Evolutionary conservation across 371 early-diverging fungal genomes (phyloP), one percentile per base, ranked within the genome.

Genomic region (Gilbertella persicaria): DNA sequence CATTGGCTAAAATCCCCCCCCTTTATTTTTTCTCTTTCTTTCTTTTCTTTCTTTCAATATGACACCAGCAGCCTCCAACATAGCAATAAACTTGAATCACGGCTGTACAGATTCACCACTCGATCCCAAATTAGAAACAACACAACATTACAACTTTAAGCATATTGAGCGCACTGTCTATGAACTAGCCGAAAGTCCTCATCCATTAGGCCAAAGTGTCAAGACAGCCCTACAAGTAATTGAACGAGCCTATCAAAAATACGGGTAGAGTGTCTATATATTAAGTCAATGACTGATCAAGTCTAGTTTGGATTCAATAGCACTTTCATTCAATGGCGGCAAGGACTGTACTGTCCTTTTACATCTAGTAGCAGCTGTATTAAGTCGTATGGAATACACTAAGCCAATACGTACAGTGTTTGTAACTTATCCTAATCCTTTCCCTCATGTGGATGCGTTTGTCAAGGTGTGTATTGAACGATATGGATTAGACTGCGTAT

Each of bases 301-400:
- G 6, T 19, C 19, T 41, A 86, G 85, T 19, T 57, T 68, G 14
- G 67, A 82, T 5, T 79, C 78, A 1, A 54, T 90, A 6, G 79
- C 91, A 2, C 64, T 98, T 25, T 89, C 91, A 50, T 98, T 95
- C 64, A 98, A 98, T 66, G 98, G 98, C 13, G 98, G 98, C 20
- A 98, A 98, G 68, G 98, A 98, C 68, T 97, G 98, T 73, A 96
- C 96, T 1, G 94, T 94, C 7, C 70, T 97, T 44, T 73, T 98
- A 25, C 90, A 93, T 68, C 71, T 98, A 21, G 82, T 89, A 12
- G 75, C 80, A 9, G 89, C 89, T 2, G 71, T 66, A 8, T 19
- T 75, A 26, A 57, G 66, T 48, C 67, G 67, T 21, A 9, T 69
- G 10, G 58, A 55, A 45, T 53, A 59, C 47, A 44, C 62, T 25